phyloP scores from a whole-genome alignment of 1,139 yeast species.

The Candida sojae region DNA sequence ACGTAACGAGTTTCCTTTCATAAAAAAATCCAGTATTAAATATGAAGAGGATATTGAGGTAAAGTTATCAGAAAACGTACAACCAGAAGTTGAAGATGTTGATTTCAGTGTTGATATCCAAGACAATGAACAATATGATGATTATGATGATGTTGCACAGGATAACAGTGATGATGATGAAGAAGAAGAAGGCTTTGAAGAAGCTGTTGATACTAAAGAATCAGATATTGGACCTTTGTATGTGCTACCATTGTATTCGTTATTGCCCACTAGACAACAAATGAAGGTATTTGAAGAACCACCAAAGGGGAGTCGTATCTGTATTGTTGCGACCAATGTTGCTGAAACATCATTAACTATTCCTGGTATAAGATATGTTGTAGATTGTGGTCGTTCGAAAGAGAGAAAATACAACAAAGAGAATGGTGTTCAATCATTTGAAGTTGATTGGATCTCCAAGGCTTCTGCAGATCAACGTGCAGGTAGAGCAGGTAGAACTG shows the following conservation, averaged over 20 bases:
- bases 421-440: constrained; percentile 91
- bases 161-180: constrained; percentile 47
- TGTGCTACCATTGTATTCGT: constrained; percentile 88
- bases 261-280: constrained; percentile 90
- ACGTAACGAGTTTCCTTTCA: constrained; percentile 67
- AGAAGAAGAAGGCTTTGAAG: constrained; percentile 93
- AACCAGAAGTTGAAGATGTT: constrained; percentile 83
- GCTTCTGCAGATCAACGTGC: constrained; percentile 96
- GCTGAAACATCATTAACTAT: constrained; percentile 98
- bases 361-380: constrained; percentile 93
- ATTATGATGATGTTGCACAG: constrained; percentile 24
- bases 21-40: constrained; percentile 24
- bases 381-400: constrained; percentile 93
- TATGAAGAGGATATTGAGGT: constrained; percentile 44
- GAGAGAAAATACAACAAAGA: constrained; percentile 82
- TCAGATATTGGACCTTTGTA: constrained; percentile 79
- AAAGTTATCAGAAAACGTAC: constrained; percentile 59
- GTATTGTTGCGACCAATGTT: constrained; percentile 95
- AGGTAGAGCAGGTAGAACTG: constrained; percentile 99
- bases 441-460: constrained; percentile 88
- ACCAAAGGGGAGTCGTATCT: constrained; percentile 81
- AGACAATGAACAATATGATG: constrained; percentile 21
- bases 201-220: constrained; percentile 72
- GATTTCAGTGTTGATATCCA: constrained; percentile 67
- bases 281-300: constrained; percentile 89